Base-by-base conservation (phyloP, 2,329 filamentous ascomycete species). In the Dendryphion nanum region DNA sequence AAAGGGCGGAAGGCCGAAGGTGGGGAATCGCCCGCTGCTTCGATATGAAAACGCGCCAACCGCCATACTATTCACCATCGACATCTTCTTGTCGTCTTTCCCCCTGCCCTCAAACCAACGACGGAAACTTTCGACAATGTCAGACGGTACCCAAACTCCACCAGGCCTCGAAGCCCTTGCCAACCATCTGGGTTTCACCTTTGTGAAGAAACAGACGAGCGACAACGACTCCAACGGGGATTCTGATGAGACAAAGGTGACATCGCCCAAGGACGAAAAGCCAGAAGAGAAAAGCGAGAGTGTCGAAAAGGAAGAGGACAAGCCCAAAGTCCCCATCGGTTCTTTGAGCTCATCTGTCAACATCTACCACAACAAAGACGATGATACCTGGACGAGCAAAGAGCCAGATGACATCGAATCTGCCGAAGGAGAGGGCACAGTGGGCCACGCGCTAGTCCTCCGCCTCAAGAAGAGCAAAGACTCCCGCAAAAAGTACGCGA, bases 361-460 rank as follows among this genome's bases (percentile, higher is more conserved):
- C 24, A 37, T 37, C n/a, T 37, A 37, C 19, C 6, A 18, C 4
- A 31, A 30, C 30, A n/a, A n/a, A n/a, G 4, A 26, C 29, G 18
- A 38, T 7, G 35, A 33, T 17, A 31, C 7, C 6, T 38, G 37
- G 37, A 33, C 37, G 8, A 16, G 20, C 19, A 24, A 35, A n/a
- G 26, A 35, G 18, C 32, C 38, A 30, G 38, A 26, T 4, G 38
- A 40, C 8, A 33, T 19, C n/a, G 17, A 17, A 14, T 26, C 38
- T 4, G 76, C 74, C 6, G 79, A 82, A 53, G 76, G 79, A 42
- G 72, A 75, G 14, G 72, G 78, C 45, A 81, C 77, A 2, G 71
- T 72, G 36, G 77, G 75, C 41, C 29, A 38, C 19, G 36, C 36
- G 5, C 13, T 38, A 14, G 6, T 38, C 8, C 18, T 82, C 72